These are phyloP conservation scores for Alternaria arbusti DNA, from an alignment of 2,329 filamentous ascomycete species.

Conservation along the genomic window DNA sequence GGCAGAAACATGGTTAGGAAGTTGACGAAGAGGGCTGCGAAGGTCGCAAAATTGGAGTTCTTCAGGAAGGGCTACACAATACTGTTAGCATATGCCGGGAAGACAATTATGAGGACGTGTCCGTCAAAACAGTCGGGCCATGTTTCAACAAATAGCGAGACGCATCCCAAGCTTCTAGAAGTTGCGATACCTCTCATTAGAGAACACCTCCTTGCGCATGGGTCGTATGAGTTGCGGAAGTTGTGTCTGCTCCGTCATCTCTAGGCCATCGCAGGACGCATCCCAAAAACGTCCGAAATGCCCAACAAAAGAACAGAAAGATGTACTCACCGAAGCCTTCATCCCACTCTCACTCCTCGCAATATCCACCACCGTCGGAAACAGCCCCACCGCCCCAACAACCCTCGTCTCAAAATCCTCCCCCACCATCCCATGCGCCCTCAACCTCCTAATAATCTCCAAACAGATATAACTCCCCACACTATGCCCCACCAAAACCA, in stretches of 20 bases:
- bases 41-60: constrained; percentile 31
- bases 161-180: constrained; percentile 2
- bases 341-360: constrained; percentile 52
- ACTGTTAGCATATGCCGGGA: constrained; percentile 4
- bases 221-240: too few relatives aligned
- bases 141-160: constrained; percentile 32
- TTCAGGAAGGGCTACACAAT: constrained; percentile 32
- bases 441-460: constrained; percentile 47
- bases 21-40: constrained; percentile 48
- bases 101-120: constrained; percentile 17
- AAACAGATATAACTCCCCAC: constrained; percentile 56
- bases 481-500: constrained; percentile 54
- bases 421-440: constrained; percentile 30
- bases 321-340: constrained; percentile 45
- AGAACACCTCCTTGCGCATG: too few relatives aligned
- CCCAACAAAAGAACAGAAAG: too few relatives aligned
- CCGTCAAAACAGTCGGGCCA: constrained; percentile 49
- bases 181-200: too few relatives aligned
- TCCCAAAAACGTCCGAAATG: too few relatives aligned
- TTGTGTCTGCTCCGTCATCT: too few relatives aligned
- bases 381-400: constrained; percentile 50
- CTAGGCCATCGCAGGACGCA: too few relatives aligned
- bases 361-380: constrained; percentile 57
- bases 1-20: constrained; percentile 55
- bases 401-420: constrained; percentile 33